phyloP scores from a whole-genome alignment of 225 moss, liverwort and hornwort genomes.

The Pseudoscleropodium purum region DNA sequence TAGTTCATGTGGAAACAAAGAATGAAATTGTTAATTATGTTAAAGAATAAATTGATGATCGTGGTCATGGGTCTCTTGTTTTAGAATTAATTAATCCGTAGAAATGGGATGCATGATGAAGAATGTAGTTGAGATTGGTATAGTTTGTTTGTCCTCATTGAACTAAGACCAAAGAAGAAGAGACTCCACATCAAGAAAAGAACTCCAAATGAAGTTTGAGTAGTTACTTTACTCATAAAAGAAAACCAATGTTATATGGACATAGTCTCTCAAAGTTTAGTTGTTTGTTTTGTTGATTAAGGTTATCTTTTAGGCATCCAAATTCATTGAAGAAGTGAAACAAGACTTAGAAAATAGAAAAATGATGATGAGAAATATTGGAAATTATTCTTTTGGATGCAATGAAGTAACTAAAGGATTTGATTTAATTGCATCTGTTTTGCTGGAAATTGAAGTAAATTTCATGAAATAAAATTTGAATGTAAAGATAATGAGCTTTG shows the following conservation, averaged over 20 bases:
- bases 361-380: neutral
- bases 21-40: neutral
- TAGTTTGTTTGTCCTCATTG: neutral
- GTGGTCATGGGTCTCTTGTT: fast-evolving
- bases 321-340: too few species aligned
- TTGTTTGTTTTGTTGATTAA: neutral
- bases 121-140: neutral
- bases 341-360: neutral
- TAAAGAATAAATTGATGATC: neutral
- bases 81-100: neutral
- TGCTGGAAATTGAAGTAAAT: too few species aligned
- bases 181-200: neutral
- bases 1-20: fast-evolving
- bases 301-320: fast-evolving
- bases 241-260: neutral
- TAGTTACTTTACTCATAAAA: neutral
- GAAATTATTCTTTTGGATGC: neutral
- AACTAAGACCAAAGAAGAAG: fast-evolving
- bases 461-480: too few species aligned
- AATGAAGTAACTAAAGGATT: neutral
- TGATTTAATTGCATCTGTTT: too few species aligned
- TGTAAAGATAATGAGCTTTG: too few species aligned
- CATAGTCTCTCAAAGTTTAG: neutral
- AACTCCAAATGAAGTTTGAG: too few species aligned
- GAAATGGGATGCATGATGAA: neutral